Base-by-base conservation (phyloP, 1,284 basidiomycete species). In the Cryptococcus sp. region DNA sequence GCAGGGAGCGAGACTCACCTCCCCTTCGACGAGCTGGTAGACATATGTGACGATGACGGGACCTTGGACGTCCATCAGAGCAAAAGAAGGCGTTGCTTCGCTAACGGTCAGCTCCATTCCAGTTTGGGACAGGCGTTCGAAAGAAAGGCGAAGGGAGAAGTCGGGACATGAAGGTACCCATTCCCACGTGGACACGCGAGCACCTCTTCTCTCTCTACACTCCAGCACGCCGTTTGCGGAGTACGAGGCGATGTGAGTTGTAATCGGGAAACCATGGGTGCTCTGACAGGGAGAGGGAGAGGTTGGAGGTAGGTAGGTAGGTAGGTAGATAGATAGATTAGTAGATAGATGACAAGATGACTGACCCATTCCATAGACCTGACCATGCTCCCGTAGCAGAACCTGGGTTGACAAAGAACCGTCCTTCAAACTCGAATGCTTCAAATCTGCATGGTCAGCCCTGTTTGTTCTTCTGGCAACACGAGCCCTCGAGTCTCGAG, bases 401-500 rank as follows among this genome's bases (percentile, higher is more conserved):
- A 1, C 94, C 94, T 0, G 94, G 94, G 71, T 97, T 97, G 43
- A 97, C 82, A 66, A 97, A 97, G 79, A 97, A 98, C 50, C 85
- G 81, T 37, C 84, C 82, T 55, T 92, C 90, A 60, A 86, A 84
- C 68, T 94, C 92, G 54, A 91, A 85, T 4, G 92, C 90, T 71
- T 97, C 90, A 73, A 98, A 97, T 24, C 88, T 91, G 65, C 12
- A 7, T 11, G 9, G 43, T 58, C 25, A 56, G 50, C 43, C 28
- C 1, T 6, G 28, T 18, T n/a, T n/a, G n/a, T n/a, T n/a, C n/a
- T n/a, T n/a, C n/a, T 37, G 7, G 7, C 7, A 37, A 37, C 11
- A 37, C 35, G 19, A 37, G 7, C 7, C 11, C 10, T 19, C 35
- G 9, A 9, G 10, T 9, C 9, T 9, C 31, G 31, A 9, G 10